Conservation (phyloP, 129 eudicot genomes). For the Tanacetum coccineum region DNA sequence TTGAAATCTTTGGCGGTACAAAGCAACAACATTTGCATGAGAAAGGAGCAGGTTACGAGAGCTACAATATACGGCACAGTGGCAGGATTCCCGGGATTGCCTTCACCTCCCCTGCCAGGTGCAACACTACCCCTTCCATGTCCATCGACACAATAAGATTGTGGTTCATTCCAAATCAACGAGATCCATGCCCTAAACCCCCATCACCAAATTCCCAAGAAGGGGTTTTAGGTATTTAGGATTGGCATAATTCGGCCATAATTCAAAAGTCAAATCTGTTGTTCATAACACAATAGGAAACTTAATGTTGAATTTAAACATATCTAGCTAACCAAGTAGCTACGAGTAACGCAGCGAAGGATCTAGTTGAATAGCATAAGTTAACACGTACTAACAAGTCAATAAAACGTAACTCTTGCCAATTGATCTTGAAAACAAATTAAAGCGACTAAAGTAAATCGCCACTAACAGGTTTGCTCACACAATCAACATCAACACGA, state of each 20-base stretch:
- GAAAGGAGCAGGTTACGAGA: slow-evolving; percentile 25
- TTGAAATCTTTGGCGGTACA: slow-evolving; percentile 24
- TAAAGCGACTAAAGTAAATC: too few species aligned
- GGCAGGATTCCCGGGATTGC: slow-evolving; percentile 23
- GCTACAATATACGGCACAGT: slow-evolving; percentile 27
- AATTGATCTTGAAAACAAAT: too few species aligned
- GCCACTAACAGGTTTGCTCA: too few species aligned
- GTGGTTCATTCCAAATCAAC: slow-evolving; percentile 30
- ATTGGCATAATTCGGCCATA: slow-evolving; percentile 34
- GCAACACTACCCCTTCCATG: slow-evolving; percentile 17
- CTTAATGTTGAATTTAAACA: too few species aligned
- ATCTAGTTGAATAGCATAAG: too few species aligned
- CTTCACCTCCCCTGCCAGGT: slow-evolving; percentile 27
- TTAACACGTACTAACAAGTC: too few species aligned
- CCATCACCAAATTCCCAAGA: slow-evolving; percentile 38
- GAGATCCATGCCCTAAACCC: slow-evolving; percentile 31
- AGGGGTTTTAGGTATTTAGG: too few species aligned
- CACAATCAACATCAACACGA: too few species aligned
- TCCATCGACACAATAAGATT: slow-evolving; percentile 24
- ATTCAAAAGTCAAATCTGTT: slow-evolving; percentile 18
- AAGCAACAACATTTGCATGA: slow-evolving; percentile 19
- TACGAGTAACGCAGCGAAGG: too few species aligned
- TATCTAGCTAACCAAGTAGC: too few species aligned
- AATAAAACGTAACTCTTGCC: too few species aligned
- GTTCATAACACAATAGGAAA: neutral